Evolutionary conservation across 371 early-diverging fungal genomes (phyloP), one percentile per base, ranked within the genome.

Genomic region (Mortierella sp.): DNA sequence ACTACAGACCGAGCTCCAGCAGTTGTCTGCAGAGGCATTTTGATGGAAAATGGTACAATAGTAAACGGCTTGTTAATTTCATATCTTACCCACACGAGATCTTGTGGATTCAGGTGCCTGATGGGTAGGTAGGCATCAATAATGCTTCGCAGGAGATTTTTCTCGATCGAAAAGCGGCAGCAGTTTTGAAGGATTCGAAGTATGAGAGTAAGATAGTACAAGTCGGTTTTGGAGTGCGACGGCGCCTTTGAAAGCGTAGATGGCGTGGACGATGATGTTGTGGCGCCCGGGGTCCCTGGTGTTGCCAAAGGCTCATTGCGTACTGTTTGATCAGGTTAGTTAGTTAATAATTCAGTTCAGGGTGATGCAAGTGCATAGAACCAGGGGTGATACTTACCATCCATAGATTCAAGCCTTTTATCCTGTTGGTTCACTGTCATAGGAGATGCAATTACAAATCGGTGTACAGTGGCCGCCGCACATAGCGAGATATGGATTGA

Each of bases 401-500:
- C 68, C 40, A 54, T 30, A 1, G 39, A 26, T 35, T 59, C 63
- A 2, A 20, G 2, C 18, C 39, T 66, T 32, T 35, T 65, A 1
- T 64, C 22, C 51, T 57, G 59, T 1, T 62, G 45, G 6, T 39
- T 6, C 3, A 45, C 51, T 2, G 54, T 3, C n/a, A 62, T 66
- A 11, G 73, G 66, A 4, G 76, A 72, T 10, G 61, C 49, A 37
- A 81, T 73, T 30, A 61, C 70, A 30, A 81, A 76, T 35, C 83
- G 68, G 64, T 76, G 83, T 5, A 81, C 51, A 1, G 76, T 75
- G 16, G 83, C 83, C 9, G 83, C 83, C 0, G 76, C 73, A 49
- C 83, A 81, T 5, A 81, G 67, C 0, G 83, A 75, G 30, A 72
- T 43, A 49, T 81, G 83, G 28, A 81, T 70, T 22, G 83, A 73